Conservation (phyloP, 768 basidiomycete genomes). For the Amanita jacksonii region DNA sequence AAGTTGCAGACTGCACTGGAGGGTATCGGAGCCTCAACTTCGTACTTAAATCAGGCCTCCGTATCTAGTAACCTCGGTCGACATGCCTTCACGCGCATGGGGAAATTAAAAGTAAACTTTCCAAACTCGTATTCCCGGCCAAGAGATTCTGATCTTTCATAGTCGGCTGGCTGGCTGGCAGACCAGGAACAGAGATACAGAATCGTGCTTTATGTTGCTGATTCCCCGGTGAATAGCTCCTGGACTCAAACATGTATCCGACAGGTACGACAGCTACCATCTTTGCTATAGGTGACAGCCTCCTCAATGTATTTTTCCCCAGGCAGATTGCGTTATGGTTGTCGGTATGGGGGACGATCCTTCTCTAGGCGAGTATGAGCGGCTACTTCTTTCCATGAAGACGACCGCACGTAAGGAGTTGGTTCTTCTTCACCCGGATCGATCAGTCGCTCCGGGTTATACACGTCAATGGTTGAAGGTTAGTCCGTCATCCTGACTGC, state of each 20-base stretch:
- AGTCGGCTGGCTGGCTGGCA: constrained; percentile 75
- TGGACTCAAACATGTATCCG: constrained; percentile 99
- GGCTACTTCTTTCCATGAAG: constrained; percentile 88
- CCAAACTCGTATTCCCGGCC: too few relatives aligned
- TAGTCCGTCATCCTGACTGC: constrained; percentile 9
- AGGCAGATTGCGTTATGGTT: constrained; percentile 92
- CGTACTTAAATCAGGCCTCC: constrained; percentile 89
- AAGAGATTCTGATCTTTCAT: not conserved
- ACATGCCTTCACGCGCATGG: constrained; percentile 94
- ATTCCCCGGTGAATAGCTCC: constrained; percentile 87
- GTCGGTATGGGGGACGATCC: constrained; percentile 93
- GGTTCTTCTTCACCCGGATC: constrained; percentile 86
- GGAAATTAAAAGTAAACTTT: constrained; percentile 94
- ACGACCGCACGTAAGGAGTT: constrained; percentile 98
- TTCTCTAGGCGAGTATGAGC: constrained; percentile 87
- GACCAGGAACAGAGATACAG: constrained; percentile 92
- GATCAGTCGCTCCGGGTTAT: constrained; percentile 80
- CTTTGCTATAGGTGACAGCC: not conserved
- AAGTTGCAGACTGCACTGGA: constrained; percentile 86
- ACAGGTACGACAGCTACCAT: constrained; percentile 41
- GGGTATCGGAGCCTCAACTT: constrained; percentile 87
- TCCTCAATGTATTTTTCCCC: not conserved
- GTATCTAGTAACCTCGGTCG: constrained; percentile 87
- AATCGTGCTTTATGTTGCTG: constrained; percentile 92
- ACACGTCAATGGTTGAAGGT: constrained; percentile 97